Conservation (phyloP, 2,329 filamentous ascomycete genomes). For the Exophiala calicioides region DNA sequence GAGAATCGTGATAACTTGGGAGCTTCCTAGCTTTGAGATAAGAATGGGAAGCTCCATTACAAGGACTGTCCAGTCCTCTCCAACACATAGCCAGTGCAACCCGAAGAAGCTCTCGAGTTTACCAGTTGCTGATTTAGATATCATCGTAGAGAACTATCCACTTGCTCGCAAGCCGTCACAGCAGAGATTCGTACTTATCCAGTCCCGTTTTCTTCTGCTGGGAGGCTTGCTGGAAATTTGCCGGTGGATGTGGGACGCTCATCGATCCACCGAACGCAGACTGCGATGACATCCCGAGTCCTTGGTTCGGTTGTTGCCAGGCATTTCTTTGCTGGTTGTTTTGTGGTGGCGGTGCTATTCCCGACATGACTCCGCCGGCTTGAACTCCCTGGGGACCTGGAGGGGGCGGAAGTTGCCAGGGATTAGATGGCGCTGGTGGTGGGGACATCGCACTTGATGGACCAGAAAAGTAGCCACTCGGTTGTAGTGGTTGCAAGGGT, state of each 20-base stretch:
- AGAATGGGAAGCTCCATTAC: too few relatives aligned
- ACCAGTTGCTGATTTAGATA: too few relatives aligned
- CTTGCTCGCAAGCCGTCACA: constrained; percentile 38
- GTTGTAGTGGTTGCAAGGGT: constrained; percentile 25
- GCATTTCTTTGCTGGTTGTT: constrained; percentile 23
- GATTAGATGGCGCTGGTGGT: constrained; percentile 14
- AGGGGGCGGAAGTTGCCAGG: constrained; percentile 26
- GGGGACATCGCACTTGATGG: constrained; percentile 17
- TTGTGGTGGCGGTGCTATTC: constrained; percentile 38
- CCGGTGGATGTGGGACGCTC: constrained; percentile 30
- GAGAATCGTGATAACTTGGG: too few relatives aligned
- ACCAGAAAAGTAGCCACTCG: constrained; percentile 11
- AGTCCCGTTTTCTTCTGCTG: constrained; percentile 45
- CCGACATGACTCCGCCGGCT: constrained; percentile 7
- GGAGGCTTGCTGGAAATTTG: constrained; percentile 29
- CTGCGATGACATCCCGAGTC: constrained; percentile 20
- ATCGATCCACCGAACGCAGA: constrained; percentile 28
- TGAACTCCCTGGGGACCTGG: constrained; percentile 8
- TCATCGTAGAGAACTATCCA: too few relatives aligned
- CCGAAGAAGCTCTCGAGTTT: too few relatives aligned
- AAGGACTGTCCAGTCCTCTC: too few relatives aligned
- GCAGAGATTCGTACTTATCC: constrained; percentile 59
- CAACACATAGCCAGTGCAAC: too few relatives aligned
- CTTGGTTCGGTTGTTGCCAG: constrained; percentile 25
- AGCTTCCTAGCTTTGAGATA: too few relatives aligned